A percentile compares a stretch with the other conserved stretches of the same genome.
phyloP scores from a whole-genome alignment of 768 basidiomycete genomes.

The Trametes cubensis region DNA sequence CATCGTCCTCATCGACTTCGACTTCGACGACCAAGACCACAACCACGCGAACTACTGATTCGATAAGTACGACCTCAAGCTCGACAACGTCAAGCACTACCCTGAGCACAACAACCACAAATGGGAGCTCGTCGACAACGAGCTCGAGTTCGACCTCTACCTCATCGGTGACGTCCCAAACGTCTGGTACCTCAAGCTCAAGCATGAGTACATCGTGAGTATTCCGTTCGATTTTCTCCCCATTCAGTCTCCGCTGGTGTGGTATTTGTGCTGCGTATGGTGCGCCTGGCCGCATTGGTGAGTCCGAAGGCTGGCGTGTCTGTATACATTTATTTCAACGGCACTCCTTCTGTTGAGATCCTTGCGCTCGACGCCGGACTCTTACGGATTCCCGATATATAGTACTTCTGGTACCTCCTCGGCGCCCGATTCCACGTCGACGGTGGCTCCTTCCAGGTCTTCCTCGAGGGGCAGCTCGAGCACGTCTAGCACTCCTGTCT shows the following conservation, averaged over 20 bases:
- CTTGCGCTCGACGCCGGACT: slow-evolving; percentile 12
- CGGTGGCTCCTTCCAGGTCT: slow-evolving; percentile 2
- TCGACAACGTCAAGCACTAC: slow-evolving; percentile 4
- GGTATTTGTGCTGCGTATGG: neutral
- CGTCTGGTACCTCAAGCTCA: neutral
- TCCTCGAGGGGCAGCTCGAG: neutral
- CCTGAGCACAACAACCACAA: neutral
- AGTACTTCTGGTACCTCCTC: neutral
- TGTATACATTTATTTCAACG: neutral
- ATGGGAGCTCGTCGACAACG: neutral
- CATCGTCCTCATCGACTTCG: neutral
- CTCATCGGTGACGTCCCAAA: neutral
- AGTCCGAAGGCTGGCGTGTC: neutral
- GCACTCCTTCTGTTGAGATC: slow-evolving; percentile 1
- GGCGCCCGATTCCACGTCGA: neutral
- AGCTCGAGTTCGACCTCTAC: neutral
- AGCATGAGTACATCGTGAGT: slow-evolving; percentile 13
- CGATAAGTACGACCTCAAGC: neutral
- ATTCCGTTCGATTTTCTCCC: slow-evolving; percentile 3
- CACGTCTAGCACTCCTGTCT: neutral
- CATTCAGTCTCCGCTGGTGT: neutral
- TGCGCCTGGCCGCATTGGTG: neutral
- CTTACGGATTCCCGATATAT: slow-evolving; percentile 2
- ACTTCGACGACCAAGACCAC: neutral
- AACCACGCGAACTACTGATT: neutral